Percentiles rank a stretch among this genome's conserved stretches.
These are phyloP conservation scores for Phytophthora cryptogea DNA, from an alignment of 352 stramenopile genomes.

Conservation along the genomic window DNA sequence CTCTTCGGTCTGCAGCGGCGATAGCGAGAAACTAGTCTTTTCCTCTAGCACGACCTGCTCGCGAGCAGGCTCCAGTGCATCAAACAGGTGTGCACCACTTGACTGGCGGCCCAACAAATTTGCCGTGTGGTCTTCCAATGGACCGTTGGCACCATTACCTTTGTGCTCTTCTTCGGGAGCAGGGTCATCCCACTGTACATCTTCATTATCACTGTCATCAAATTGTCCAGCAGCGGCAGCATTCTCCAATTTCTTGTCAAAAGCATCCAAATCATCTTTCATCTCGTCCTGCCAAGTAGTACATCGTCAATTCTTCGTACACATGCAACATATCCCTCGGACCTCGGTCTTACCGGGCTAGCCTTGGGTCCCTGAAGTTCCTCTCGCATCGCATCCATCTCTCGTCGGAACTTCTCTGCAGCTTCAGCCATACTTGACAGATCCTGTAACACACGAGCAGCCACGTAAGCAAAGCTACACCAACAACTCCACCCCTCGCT, in stretches of 20 bases:
- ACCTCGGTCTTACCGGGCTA: constrained; percentile 33
- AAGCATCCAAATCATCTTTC: constrained; percentile 68
- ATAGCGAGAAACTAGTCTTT: constrained; percentile 39
- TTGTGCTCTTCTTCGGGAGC: constrained; percentile 27
- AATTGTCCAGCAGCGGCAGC: constrained; percentile 77
- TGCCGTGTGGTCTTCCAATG: constrained; percentile 26
- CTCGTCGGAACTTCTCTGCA: constrained; percentile 80
- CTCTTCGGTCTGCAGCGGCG: constrained; percentile 24
- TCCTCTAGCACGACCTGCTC: constrained; percentile 32
- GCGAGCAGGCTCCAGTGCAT: constrained; percentile 36
- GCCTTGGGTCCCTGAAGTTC: constrained; percentile 41
- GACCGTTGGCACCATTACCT: constrained; percentile 25
- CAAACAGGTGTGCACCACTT: constrained; percentile 33
- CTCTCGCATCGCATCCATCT: constrained; percentile 87
- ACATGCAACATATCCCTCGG: background rate
- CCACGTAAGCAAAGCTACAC: background rate
- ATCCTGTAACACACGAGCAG: constrained; percentile 44
- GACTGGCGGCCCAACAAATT: constrained; percentile 23
- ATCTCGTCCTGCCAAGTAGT: constrained; percentile 41
- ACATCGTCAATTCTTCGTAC: constrained; percentile 7
- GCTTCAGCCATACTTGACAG: constrained; percentile 80
- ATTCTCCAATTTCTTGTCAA: constrained; percentile 82
- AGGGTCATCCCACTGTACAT: constrained; percentile 65
- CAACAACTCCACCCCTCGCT: constrained; percentile 4
- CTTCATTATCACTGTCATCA: constrained; percentile 82